Conservation (phyloP, 1,284 basidiomycete genomes). For the Malassezia nana region DNA sequence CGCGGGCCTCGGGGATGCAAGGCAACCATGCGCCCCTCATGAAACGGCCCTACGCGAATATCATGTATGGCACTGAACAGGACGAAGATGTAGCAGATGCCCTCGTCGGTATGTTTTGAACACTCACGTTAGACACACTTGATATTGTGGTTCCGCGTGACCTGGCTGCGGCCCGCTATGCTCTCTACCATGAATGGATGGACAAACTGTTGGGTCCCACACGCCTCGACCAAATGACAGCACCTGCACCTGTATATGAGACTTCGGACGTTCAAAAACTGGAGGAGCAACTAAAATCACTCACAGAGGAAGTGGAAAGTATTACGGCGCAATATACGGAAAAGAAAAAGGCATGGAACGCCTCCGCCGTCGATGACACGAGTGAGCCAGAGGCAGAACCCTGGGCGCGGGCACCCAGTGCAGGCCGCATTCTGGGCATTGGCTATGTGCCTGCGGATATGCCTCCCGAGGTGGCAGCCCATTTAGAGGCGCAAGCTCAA, state of each 20-base stretch:
- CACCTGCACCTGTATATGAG: conserved; percentile 33
- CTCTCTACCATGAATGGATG: conserved; percentile 40
- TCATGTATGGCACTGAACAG: conserved; percentile 12
- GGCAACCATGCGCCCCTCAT: neutral
- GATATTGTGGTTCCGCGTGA: conserved; percentile 37
- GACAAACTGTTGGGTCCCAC: conserved; percentile 38
- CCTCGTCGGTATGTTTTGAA: conserved; percentile 10
- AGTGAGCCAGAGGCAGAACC: conserved; percentile 5
- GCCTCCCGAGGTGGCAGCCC: conserved; percentile 4
- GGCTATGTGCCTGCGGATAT: conserved; percentile 29
- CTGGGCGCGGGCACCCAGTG: conserved; percentile 24
- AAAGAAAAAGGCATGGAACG: neutral
- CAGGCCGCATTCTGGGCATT: conserved; percentile 30
- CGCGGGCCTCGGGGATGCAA: conserved; percentile 5
- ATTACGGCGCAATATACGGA: neutral
- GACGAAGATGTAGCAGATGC: conserved; percentile 19
- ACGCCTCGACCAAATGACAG: conserved; percentile 30
- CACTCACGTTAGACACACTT: conserved; percentile 27
- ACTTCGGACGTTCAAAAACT: conserved; percentile 22
- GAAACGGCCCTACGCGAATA: conserved; percentile 15
- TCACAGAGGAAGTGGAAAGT: conserved; percentile 17
- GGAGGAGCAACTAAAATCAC: conserved; percentile 14
- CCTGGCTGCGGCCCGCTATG: conserved; percentile 37
- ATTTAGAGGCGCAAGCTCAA: conserved; percentile 59
- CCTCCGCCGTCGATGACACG: neutral